Percentiles rank a stretch among this genome's conserved stretches.
Evolutionary conservation across 2,329 filamentous ascomycete species (phyloP).

Genomic region (Fusarium luffae): DNA sequence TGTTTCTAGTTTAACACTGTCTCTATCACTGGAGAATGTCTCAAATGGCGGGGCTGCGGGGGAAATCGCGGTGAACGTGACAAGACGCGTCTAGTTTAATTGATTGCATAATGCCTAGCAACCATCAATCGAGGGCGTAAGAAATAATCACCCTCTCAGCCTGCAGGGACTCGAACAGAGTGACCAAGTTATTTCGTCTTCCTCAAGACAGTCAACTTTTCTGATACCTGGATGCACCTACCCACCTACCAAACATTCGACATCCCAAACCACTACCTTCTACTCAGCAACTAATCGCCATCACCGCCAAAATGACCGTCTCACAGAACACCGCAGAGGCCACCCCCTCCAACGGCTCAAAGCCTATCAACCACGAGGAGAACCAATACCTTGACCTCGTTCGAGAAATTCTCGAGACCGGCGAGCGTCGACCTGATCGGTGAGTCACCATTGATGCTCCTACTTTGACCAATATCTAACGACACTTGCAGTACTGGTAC

Average conservation of each 20-base stretch:
- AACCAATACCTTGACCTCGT: slow-evolving; percentile 94
- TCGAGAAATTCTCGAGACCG: slow-evolving; percentile 80
- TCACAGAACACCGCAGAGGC: slow-evolving; percentile 17
- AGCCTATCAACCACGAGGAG: slow-evolving; percentile 75
- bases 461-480: slow-evolving; percentile 6
- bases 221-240: background rate
- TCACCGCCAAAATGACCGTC: slow-evolving; percentile 31
- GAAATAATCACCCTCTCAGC: background rate
- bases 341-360: slow-evolving; percentile 25
- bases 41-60: slow-evolving; percentile 7
- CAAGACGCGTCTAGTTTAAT: slow-evolving; percentile 33
- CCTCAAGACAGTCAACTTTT: background rate
- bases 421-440: slow-evolving; percentile 91
- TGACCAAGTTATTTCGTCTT: background rate
- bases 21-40: background rate
- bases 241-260: background rate
- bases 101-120: slow-evolving; percentile 19
- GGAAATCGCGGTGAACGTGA: slow-evolving; percentile 23
- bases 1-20: background rate
- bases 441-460: slow-evolving; percentile 49
- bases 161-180: background rate
- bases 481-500: slow-evolving; percentile 81
- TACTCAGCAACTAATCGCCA: background rate
- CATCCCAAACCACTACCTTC: background rate
- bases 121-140: background rate